phyloP scores from a whole-genome alignment of 1,284 basidiomycete species.

The Pascua sp. region DNA sequence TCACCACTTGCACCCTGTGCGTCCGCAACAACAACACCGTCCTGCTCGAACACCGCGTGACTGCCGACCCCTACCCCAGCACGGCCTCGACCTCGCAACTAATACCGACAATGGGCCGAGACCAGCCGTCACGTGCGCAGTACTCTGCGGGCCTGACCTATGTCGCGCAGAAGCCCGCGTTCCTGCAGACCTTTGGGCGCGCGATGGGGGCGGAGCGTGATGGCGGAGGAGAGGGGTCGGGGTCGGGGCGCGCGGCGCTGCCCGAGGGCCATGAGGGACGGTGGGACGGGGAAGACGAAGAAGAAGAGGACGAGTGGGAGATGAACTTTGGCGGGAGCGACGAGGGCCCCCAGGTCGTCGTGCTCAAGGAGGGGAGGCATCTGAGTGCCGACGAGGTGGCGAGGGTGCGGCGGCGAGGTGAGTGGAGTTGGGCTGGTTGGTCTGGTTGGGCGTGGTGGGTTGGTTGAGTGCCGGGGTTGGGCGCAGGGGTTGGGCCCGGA shows the following conservation, averaged over 20 bases:
- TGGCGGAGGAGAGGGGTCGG: neutral
- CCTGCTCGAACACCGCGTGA: no score
- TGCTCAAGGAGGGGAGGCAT: constrained; percentile 78
- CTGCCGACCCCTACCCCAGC: no score
- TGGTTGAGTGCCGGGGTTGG: no score
- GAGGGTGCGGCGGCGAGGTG: constrained; percentile 71
- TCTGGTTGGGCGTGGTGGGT: no score
- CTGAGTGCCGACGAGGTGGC: constrained; percentile 68
- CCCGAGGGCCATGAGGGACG: constrained; percentile 19
- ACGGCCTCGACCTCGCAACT: neutral
- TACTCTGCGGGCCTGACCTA: constrained; percentile 35
- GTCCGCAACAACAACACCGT: no score
- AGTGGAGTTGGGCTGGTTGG: constrained; percentile 26
- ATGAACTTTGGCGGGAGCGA: constrained; percentile 72
- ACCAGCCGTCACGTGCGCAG: constrained; percentile 17
- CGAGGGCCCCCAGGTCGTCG: constrained; percentile 79
- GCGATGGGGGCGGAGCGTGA: neutral
- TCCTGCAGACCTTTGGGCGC: constrained; percentile 41
- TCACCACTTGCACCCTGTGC: no score
- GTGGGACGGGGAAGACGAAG: constrained; percentile 39
- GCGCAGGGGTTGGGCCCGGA: no score
- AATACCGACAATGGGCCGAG: constrained; percentile 3
- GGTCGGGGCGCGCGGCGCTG: constrained; percentile 15
- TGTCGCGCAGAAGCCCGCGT: constrained; percentile 37
- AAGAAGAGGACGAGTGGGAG: constrained; percentile 67